Conservation (phyloP, 192 early-diverging fungal species). For the Haplosporangium gracile region DNA sequence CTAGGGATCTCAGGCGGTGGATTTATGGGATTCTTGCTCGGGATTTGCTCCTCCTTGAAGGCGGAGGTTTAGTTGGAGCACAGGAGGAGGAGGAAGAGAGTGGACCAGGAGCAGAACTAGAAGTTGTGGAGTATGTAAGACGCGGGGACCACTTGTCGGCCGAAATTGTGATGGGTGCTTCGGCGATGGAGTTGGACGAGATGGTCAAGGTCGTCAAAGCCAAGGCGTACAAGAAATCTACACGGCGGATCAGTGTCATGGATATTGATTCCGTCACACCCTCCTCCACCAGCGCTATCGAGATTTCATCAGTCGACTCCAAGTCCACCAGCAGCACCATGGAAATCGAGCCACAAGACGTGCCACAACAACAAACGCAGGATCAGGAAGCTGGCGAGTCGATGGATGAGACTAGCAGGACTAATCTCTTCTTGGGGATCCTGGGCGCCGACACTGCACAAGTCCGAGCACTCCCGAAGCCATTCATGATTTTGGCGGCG, state of each 20-base stretch:
- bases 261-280: constrained; percentile 7
- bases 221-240: background rate
- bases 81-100: background rate
- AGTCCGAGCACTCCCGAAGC: constrained; percentile 33
- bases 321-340: background rate
- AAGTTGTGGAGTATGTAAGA: constrained; percentile 59
- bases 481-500: constrained; percentile 41
- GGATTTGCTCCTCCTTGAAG: background rate
- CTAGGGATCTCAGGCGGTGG: constrained; percentile 57
- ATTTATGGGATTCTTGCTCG: constrained; percentile 53
- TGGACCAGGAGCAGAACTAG: background rate
- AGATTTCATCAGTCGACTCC: background rate
- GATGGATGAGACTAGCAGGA: constrained; percentile 39
- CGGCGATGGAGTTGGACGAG: constrained; percentile 30
- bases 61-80: background rate
- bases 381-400: background rate
- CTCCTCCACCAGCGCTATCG: background rate
- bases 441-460: constrained; percentile 34
- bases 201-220: constrained; percentile 16
- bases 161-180: constrained; percentile 37
- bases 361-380: background rate
- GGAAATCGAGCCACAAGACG: background rate
- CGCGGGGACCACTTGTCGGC: constrained; percentile 59
- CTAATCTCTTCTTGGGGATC: constrained; percentile 44
- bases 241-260: constrained; percentile 27